phyloP scores from a whole-genome alignment of 2,329 filamentous ascomycete genomes.

The Hymenoscyphus fructigenus region DNA sequence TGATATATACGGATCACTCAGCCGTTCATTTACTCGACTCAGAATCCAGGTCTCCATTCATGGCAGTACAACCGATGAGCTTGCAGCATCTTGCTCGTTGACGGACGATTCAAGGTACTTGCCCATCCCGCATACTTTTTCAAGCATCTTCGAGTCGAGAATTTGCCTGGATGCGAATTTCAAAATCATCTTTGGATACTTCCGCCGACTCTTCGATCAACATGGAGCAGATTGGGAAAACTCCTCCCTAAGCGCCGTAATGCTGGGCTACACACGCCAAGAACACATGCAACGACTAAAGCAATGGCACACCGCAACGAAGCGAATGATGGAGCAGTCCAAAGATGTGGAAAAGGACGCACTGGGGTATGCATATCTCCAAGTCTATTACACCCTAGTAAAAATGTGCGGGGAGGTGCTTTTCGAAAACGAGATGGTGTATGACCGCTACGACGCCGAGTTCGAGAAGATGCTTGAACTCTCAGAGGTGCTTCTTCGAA shows the following conservation, averaged over 20 bases:
- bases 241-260: background rate
- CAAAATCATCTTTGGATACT: constrained; percentile 15
- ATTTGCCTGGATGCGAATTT: constrained; percentile 16
- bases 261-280: background rate
- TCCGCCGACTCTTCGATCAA: constrained; percentile 11
- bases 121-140: constrained; percentile 5
- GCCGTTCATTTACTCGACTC: constrained; percentile 12
- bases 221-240: background rate
- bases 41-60: constrained; percentile 12
- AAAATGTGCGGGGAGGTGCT: constrained; percentile 9
- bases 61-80: constrained; percentile 6
- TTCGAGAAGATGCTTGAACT: constrained; percentile 38
- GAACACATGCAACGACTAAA: constrained; percentile 6
- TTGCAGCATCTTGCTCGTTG: constrained; percentile 1
- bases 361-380: constrained; percentile 13
- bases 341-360: background rate
- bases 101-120: background rate
- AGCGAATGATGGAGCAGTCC: background rate
- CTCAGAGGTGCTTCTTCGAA: constrained; percentile 15
- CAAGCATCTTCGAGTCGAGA: constrained; percentile 16
- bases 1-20: constrained; percentile 9
- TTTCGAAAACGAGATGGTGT: constrained; percentile 37
- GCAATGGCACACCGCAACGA: constrained; percentile 8
- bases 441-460: constrained; percentile 37
- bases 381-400: constrained; percentile 16